These are phyloP conservation scores for Cladosporium sp. DNA, from an alignment of 2,329 filamentous ascomycete genomes.

Conservation along the genomic window DNA sequence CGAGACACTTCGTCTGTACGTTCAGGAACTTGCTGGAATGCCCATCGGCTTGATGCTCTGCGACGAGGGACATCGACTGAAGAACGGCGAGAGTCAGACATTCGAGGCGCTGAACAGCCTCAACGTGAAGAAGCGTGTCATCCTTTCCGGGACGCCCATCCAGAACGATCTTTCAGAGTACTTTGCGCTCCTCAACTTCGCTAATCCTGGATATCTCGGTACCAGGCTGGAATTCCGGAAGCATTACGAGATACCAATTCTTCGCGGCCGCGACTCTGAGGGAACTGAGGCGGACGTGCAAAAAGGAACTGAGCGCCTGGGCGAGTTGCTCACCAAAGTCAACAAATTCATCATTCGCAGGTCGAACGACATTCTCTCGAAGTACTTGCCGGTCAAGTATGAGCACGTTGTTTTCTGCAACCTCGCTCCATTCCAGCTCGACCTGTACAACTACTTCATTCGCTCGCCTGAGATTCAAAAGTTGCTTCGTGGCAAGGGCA, in stretches of 20 bases:
- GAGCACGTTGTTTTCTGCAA: conserved; percentile 99
- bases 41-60: conserved; percentile 91
- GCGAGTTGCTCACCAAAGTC: conserved; percentile 78
- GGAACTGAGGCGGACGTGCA: conserved; percentile 80
- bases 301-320: conserved; percentile 79
- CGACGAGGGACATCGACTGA: conserved; percentile 93
- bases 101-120: conserved; percentile 88
- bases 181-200: conserved; percentile 92
- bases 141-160: conserved; percentile 94
- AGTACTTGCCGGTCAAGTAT: conserved; percentile 97
- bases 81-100: conserved; percentile 94
- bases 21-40: conserved; percentile 84
- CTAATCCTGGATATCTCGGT: conserved; percentile 88
- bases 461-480: conserved; percentile 93
- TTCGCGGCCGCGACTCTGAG: conserved; percentile 86
- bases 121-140: conserved; percentile 88
- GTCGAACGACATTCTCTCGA: conserved; percentile 96
- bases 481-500: conserved; percentile 87
- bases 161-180: conserved; percentile 99
- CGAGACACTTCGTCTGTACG: conserved; percentile 88
- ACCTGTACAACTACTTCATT: conserved; percentile 96
- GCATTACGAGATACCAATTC: conserved; percentile 87
- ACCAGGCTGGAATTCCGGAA: conserved; percentile 91
- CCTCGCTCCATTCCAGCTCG: conserved; percentile 85
- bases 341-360: conserved; percentile 98